Conservation (phyloP, 108 stramenopile species). For the Cyclotella choctawhatcheeana region DNA sequence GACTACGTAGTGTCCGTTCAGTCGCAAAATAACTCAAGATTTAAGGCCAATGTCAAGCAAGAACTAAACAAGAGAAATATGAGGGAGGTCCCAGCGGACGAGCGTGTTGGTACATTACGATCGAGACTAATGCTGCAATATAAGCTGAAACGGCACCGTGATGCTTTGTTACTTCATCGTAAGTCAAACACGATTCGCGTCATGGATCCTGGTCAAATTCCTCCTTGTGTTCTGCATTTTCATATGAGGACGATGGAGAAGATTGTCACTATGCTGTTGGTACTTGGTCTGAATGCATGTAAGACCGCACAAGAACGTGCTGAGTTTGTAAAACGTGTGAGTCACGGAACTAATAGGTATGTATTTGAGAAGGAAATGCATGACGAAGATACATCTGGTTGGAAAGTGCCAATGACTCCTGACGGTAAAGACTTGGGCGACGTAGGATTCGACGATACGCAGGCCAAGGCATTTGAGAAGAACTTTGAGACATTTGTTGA, state of each 20-base stretch:
- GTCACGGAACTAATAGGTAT: background rate
- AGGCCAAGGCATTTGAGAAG: background rate
- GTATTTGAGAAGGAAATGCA: background rate
- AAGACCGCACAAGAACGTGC: background rate
- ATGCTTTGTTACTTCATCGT: background rate
- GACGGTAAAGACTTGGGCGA: background rate
- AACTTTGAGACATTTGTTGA: background rate
- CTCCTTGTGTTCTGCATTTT: constrained; percentile 8
- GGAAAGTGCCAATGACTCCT: constrained; percentile 6
- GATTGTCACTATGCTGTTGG: background rate
- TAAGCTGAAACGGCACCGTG: background rate
- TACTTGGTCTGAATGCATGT: background rate
- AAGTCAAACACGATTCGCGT: background rate
- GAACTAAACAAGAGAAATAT: too few relatives aligned
- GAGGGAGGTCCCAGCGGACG: too few relatives aligned
- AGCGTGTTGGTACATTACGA: background rate
- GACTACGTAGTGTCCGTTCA: background rate
- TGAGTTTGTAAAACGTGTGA: background rate
- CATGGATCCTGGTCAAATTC: background rate
- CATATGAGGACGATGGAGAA: constrained; percentile 3
- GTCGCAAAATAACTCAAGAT: background rate
- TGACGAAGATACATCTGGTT: background rate
- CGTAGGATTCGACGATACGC: background rate
- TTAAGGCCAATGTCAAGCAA: background rate
- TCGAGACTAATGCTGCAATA: background rate